Evolutionary conservation across 1,139 yeast genomes (phyloP).

Genomic region (Cylindricascospora bacillispora): DNA sequence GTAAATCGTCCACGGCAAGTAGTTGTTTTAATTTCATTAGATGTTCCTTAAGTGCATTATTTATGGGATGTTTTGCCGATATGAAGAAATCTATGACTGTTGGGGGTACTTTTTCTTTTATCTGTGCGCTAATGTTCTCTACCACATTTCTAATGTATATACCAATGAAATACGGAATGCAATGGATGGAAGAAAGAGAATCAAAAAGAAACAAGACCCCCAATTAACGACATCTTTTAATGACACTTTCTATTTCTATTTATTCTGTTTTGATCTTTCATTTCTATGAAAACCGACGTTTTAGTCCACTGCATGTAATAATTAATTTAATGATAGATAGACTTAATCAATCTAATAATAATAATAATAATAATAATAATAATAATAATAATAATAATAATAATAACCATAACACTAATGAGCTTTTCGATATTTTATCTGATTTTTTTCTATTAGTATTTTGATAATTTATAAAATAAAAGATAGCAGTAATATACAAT

Average conservation of each 20-base stretch:
- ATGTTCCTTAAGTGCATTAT: constrained; percentile 48
- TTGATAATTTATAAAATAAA: neutral
- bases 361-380: too few species aligned
- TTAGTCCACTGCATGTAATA: too few species aligned
- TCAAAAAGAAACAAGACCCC: too few species aligned
- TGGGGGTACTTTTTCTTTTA: constrained; percentile 54
- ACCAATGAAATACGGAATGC: constrained; percentile 24
- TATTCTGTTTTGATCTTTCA: neutral
- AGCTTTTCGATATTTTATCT: too few species aligned
- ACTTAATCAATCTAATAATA: too few species aligned
- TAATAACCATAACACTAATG: too few species aligned
- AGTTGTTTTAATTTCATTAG: constrained; percentile 49
- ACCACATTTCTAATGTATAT: constrained; percentile 18
- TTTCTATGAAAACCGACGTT: too few species aligned
- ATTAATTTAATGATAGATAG: too few species aligned
- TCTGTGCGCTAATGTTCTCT: constrained; percentile 28
- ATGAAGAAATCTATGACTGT: constrained; percentile 41
- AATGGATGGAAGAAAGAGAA: constrained; percentile 19
- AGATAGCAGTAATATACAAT: neutral
- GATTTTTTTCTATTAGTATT: neutral
- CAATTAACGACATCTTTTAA: too few species aligned
- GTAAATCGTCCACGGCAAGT: constrained; percentile 46
- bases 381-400: too few species aligned
- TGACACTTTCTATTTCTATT: neutral
- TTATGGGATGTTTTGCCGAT: constrained; percentile 46